phyloP scores from a whole-genome alignment of 352 stramenopile species.

The Phytopythium aichiense region DNA sequence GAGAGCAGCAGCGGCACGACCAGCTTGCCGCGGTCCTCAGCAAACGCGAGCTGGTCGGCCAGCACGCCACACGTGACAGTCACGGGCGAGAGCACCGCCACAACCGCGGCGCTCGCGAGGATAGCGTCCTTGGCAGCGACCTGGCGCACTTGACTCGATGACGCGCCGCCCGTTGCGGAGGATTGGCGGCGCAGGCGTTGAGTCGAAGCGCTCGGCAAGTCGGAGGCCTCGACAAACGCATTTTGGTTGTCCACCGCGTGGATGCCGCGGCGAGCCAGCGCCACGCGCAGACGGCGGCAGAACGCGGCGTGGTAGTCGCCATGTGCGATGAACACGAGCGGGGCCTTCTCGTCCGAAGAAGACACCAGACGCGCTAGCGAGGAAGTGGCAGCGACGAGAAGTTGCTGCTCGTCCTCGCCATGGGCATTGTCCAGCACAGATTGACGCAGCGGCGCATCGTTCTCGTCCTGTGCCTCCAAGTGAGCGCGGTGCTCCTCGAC shows the following conservation, averaged over 20 bases:
- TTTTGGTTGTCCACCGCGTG: constrained; percentile 52
- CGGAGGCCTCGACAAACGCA: background rate
- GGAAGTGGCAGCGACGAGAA: background rate
- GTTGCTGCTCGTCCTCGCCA: background rate
- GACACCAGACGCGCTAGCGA: background rate
- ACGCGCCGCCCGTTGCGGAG: constrained; percentile 12
- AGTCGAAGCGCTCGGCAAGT: background rate
- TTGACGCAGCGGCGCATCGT: background rate
- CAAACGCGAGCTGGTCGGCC: constrained; percentile 74
- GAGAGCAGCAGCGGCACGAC: constrained; percentile 74
- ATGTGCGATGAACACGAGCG: constrained; percentile 74
- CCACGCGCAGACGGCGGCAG: constrained; percentile 49
- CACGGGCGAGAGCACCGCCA: constrained; percentile 66
- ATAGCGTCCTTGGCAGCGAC: constrained; percentile 75
- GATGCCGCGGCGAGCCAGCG: constrained; percentile 55
- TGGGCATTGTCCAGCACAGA: background rate
- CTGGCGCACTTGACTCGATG: constrained; percentile 54
- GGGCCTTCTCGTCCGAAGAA: background rate
- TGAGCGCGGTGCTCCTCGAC: constrained; percentile 73
- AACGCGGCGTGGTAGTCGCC: constrained; percentile 72
- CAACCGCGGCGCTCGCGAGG: constrained; percentile 54
- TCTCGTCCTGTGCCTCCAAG: constrained; percentile 30
- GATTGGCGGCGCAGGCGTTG: constrained; percentile 5
- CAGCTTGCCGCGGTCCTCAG: constrained; percentile 71
- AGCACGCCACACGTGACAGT: constrained; percentile 68